phyloP scores from a whole-genome alignment of 768 basidiomycete genomes.

The Tulasnella sp. region DNA sequence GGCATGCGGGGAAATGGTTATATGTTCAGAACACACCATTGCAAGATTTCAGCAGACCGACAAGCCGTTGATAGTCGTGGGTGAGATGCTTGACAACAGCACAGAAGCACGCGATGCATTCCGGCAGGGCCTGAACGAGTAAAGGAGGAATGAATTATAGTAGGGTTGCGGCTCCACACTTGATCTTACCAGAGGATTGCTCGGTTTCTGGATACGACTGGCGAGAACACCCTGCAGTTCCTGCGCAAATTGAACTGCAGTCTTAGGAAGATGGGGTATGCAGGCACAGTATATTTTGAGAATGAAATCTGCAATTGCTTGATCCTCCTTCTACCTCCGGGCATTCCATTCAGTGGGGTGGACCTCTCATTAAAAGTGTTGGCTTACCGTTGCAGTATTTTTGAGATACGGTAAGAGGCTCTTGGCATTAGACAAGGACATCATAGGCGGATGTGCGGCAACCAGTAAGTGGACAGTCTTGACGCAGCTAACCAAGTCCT shows the following conservation, averaged over 20 bases:
- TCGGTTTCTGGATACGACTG: constrained; percentile 26
- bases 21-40: constrained; percentile 57
- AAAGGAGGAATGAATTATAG: constrained; percentile 9
- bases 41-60: constrained; percentile 82
- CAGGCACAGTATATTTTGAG: constrained; percentile 85
- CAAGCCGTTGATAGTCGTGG: constrained; percentile 76
- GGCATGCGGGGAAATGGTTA: neutral
- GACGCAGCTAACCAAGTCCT: constrained; percentile 85
- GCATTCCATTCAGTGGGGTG: neutral
- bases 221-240: constrained; percentile 74
- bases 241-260: constrained; percentile 82
- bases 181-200: constrained; percentile 48
- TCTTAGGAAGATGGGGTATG: constrained; percentile 88
- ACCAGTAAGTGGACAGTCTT: constrained; percentile 83
- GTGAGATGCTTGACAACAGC: constrained; percentile 82
- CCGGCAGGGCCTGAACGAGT: constrained; percentile 71
- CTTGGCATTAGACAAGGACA: constrained; percentile 82
- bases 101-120: constrained; percentile 91
- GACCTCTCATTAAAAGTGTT: neutral
- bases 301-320: constrained; percentile 80
- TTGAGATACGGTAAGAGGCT: constrained; percentile 90
- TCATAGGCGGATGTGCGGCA: constrained; percentile 77
- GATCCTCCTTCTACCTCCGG: constrained; percentile 69
- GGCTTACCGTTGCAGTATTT: constrained; percentile 69
- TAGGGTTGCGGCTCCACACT: neutral